Percentiles rank a stretch among this genome's conserved stretches.
Evolutionary conservation across 352 stramenopile species (phyloP).

Genomic region (Globisporangium lucens): DNA sequence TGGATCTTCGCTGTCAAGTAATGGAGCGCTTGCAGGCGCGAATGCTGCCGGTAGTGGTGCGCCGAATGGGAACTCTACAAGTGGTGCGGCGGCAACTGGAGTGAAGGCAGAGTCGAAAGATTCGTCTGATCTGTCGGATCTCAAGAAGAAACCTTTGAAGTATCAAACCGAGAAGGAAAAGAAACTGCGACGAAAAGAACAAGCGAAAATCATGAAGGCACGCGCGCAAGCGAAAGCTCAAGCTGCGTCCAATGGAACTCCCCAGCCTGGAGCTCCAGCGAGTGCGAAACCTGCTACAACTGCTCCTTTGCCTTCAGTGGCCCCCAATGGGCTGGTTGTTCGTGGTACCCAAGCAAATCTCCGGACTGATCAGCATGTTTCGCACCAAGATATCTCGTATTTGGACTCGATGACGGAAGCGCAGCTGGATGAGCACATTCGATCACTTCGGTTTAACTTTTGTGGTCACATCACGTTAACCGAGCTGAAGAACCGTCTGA

Average conservation of each 20-base stretch:
- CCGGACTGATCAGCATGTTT: conserved; percentile 51
- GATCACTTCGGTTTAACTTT: conserved; percentile 88
- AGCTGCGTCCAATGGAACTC: conserved; percentile 21
- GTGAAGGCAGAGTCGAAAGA: conserved; percentile 17
- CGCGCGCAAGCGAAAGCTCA: conserved; percentile 72
- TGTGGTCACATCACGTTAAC: conserved; percentile 80
- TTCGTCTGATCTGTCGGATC: conserved; percentile 17
- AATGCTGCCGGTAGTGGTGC: neutral
- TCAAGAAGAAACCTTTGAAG: conserved; percentile 78
- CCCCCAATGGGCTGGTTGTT: conserved; percentile 67
- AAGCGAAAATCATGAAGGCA: conserved; percentile 75
- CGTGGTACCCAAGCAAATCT: conserved; percentile 62
- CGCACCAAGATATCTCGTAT: conserved; percentile 86
- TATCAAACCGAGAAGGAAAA: conserved; percentile 87
- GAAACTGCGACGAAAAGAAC: conserved; percentile 78
- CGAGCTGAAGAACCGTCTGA: conserved; percentile 79
- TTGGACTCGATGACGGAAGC: conserved; percentile 84
- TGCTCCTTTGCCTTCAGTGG: conserved; percentile 12
- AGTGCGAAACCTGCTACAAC: conserved; percentile 15
- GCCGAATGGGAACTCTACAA: conserved; percentile 9
- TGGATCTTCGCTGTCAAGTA: neutral
- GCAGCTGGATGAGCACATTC: conserved; percentile 87
- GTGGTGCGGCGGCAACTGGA: neutral
- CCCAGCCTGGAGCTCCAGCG: neutral
- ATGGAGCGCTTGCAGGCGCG: neutral